Evolutionary conservation across 1,284 basidiomycete species (phyloP).

Genomic region (Xanthoconium separans): DNA sequence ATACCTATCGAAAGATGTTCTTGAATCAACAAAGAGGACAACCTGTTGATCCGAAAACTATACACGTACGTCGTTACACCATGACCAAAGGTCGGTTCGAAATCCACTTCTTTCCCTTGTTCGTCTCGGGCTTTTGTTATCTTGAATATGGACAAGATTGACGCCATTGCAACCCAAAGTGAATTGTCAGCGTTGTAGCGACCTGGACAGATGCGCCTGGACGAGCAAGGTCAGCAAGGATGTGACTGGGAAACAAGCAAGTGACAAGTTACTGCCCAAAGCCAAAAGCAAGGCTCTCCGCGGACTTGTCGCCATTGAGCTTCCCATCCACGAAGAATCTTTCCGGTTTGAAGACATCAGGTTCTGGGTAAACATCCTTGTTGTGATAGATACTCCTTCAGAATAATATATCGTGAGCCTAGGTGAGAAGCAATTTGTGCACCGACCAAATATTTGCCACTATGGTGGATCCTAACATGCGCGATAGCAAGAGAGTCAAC

Average conservation of each 20-base stretch:
- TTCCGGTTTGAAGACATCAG: constrained; percentile 41
- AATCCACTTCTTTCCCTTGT: constrained; percentile 18
- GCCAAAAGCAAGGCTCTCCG: constrained; percentile 37
- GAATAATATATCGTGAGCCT: background rate
- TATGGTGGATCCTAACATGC: constrained; percentile 34
- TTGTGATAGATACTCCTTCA: constrained; percentile 45
- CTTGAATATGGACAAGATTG: constrained; percentile 20
- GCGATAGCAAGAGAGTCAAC: background rate
- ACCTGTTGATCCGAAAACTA: no score
- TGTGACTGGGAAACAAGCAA: background rate
- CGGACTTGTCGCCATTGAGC: constrained; percentile 34
- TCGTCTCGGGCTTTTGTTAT: constrained; percentile 19
- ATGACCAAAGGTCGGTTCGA: constrained; percentile 13
- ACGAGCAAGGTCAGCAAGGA: background rate
- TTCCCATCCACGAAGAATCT: constrained; percentile 33
- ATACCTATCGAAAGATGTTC: constrained; percentile 5
- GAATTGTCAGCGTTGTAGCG: constrained; percentile 25
- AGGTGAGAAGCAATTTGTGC: background rate
- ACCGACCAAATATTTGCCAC: constrained; percentile 47
- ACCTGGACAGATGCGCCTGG: constrained; percentile 28
- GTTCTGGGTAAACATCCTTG: constrained; percentile 37
- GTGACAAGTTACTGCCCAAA: constrained; percentile 37
- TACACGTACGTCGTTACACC: constrained; percentile 17
- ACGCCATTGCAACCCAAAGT: constrained; percentile 24
- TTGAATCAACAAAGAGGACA: background rate